A percentile compares a stretch with the other conserved stretches of the same genome.
Conservation (phyloP, 2,329 filamentous ascomycete genomes). For the Cladosporium sp. region DNA sequence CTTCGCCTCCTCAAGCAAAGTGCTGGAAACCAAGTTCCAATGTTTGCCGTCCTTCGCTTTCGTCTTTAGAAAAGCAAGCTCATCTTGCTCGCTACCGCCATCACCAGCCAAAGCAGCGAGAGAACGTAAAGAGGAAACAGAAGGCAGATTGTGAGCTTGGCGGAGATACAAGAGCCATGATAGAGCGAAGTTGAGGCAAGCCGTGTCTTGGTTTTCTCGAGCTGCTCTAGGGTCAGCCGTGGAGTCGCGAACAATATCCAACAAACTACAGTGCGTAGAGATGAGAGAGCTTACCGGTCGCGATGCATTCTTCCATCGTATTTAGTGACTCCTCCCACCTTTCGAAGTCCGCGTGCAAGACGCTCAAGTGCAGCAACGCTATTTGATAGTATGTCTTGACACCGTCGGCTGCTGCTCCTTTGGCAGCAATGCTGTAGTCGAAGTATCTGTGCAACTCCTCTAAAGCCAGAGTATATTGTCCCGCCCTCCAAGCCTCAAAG, state of each 20-base stretch:
- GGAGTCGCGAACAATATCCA: too few species aligned
- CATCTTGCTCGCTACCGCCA: conserved; percentile 61
- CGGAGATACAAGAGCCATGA: conserved; percentile 96
- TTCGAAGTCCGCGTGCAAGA: conserved; percentile 92
- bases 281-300: conserved; percentile 62
- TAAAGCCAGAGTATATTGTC: conserved; percentile 85
- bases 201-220: conserved; percentile 86
- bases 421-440: conserved; percentile 65
- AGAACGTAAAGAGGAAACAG: conserved; percentile 18
- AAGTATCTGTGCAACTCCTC: conserved; percentile 93
- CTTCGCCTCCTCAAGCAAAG: conserved; percentile 81
- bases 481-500: conserved; percentile 85
- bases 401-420: conserved; percentile 16
- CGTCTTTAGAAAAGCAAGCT: conserved; percentile 74
- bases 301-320: conserved; percentile 91
- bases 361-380: conserved; percentile 85
- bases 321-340: conserved; percentile 86
- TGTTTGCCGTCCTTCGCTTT: conserved; percentile 84
- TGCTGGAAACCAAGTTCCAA: conserved; percentile 79
- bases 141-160: conserved; percentile 67
- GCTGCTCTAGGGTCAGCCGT: conserved; percentile 42
- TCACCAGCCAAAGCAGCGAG: conserved; percentile 24
- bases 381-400: conserved; percentile 91
- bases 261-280: too few species aligned
- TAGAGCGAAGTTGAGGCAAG: conserved; percentile 88